A percentile compares a stretch with the other conserved stretches of the same genome.
phyloP scores from a whole-genome alignment of 2,329 filamentous ascomycete genomes.

The Fusarium fujikuroi region DNA sequence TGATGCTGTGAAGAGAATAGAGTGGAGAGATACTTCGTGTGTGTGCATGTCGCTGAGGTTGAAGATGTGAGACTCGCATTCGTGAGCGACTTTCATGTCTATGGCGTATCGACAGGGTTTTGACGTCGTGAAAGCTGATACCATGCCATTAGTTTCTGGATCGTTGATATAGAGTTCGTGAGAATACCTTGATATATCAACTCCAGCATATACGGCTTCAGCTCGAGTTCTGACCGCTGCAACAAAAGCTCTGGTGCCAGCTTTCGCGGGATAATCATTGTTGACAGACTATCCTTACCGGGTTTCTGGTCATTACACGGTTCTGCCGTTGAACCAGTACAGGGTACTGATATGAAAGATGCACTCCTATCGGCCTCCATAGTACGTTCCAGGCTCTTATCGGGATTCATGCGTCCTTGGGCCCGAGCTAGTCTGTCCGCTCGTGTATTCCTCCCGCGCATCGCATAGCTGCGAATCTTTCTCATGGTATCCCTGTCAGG shows the following conservation, averaged over 20 bases:
- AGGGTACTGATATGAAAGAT: fast-evolving
- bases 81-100: neutral
- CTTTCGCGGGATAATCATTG: neutral
- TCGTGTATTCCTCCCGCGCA: neutral
- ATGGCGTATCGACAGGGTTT: neutral
- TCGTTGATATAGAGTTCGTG: fast-evolving
- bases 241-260: fast-evolving
- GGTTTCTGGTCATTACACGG: fast-evolving
- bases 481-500: neutral
- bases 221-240: neutral
- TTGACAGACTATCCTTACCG: fast-evolving
- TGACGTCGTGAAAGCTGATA: neutral
- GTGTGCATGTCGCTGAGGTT: neutral
- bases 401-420: fast-evolving
- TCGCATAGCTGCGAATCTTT: neutral
- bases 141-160: fast-evolving
- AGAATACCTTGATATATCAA: neutral
- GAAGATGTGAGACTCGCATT: neutral
- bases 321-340: fast-evolving
- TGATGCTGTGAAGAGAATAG: neutral
- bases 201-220: neutral
- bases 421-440: neutral
- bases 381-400: fast-evolving
- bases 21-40: neutral
- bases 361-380: fast-evolving